Conservation (phyloP, 2,329 filamentous ascomycete genomes). For the Colletotrichum zoysiae region DNA sequence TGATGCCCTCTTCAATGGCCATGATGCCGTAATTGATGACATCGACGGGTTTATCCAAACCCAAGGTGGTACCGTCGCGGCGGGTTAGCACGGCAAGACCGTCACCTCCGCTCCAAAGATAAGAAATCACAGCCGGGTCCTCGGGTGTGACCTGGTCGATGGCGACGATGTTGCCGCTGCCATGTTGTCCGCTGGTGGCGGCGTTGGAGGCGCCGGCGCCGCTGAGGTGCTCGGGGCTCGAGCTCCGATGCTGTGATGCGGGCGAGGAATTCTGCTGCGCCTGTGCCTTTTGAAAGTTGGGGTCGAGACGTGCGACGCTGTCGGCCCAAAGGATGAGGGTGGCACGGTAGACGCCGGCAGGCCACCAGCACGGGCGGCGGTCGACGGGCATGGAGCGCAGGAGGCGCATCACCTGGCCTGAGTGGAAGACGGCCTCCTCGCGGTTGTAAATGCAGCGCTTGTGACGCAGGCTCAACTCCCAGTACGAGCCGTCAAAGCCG, state of each 20-base stretch:
- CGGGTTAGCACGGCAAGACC: slow-evolving; percentile 50
- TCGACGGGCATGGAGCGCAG: slow-evolving; percentile 70
- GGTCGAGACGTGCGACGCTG: slow-evolving; percentile 59
- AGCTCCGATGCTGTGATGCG: slow-evolving; percentile 24
- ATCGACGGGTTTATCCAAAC: slow-evolving; percentile 54
- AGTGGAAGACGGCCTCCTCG: slow-evolving; percentile 75
- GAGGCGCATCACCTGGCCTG: slow-evolving; percentile 74
- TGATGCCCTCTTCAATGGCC: slow-evolving; percentile 55
- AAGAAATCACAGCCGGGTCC: slow-evolving; percentile 53
- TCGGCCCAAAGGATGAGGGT: slow-evolving; percentile 73
- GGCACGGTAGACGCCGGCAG: slow-evolving; percentile 77
- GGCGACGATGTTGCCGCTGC: slow-evolving; percentile 45
- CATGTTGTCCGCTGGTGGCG: background rate
- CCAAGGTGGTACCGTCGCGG: slow-evolving; percentile 50
- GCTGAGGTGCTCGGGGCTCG: slow-evolving; percentile 30
- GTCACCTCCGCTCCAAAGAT: slow-evolving; percentile 55
- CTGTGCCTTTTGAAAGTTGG: slow-evolving; percentile 49
- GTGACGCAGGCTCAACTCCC: slow-evolving; percentile 67
- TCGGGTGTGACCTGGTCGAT: slow-evolving; percentile 58
- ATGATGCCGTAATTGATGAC: slow-evolving; percentile 57
- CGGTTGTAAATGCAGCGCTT: slow-evolving; percentile 73
- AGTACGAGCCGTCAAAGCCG: slow-evolving; percentile 66
- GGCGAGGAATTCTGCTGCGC: slow-evolving; percentile 39
- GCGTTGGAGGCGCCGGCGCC: slow-evolving; percentile 29
- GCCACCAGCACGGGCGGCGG: slow-evolving; percentile 77